phyloP scores from a whole-genome alignment of 2,329 filamentous ascomycete genomes.

The Cercospora citrullina region DNA sequence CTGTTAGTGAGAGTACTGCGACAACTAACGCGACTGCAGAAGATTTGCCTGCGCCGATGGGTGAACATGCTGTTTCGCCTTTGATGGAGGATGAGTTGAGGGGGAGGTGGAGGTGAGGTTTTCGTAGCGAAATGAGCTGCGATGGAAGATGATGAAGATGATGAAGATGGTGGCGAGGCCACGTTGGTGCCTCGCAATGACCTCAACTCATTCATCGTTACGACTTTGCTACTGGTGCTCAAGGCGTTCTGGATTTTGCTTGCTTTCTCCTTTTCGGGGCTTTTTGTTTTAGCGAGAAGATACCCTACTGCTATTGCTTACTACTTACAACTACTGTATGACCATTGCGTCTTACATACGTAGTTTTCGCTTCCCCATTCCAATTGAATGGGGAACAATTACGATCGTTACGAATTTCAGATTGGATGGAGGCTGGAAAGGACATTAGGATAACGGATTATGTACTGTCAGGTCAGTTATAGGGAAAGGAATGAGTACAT shows the following conservation, averaged over 20 bases:
- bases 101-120: neutral
- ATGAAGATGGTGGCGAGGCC: neutral
- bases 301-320: neutral
- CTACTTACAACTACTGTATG: neutral
- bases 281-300: neutral
- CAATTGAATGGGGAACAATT: neutral
- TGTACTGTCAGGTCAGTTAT: neutral
- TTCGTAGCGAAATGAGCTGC: neutral
- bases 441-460: neutral
- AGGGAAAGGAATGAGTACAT: neutral
- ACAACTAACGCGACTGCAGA: neutral
- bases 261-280: neutral
- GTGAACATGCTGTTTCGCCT: neutral
- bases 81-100: neutral
- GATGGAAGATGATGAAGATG: too few relatives aligned
- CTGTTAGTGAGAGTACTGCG: neutral
- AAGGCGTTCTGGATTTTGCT: neutral
- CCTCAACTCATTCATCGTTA: too few relatives aligned
- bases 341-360: neutral
- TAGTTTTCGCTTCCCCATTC: neutral
- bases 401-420: neutral
- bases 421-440: neutral
- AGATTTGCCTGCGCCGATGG: neutral
- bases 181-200: neutral
- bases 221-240: too few relatives aligned